Evolutionary conservation across 1,284 basidiomycete species (phyloP), one percentile per base, ranked within the genome.

Genomic region (Caloboletus inedulis): DNA sequence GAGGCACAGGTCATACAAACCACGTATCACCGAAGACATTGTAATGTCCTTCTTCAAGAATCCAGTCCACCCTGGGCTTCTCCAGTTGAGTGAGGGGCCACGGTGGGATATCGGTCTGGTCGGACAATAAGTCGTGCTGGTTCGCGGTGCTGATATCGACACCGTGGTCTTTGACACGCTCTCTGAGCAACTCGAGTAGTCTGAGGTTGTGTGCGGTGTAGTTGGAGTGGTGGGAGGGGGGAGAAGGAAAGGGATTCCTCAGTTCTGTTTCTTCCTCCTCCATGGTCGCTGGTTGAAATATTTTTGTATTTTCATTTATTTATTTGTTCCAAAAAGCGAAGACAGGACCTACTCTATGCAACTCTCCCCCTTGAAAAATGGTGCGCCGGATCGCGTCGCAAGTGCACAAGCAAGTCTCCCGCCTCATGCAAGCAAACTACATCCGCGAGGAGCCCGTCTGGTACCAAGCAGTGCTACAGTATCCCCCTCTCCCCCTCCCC

Each of bases 401-500:
- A 71, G 93, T 98, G 16, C 92, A 95, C 70, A 84, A 91, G 69
- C 86, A 91, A 55, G 87, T 92, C 46, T 87, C 90, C 42, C 88
- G 95, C 52, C 79, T 98, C 48, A 78, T 95, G 67, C 82, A 85
- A 47, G 82, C 83, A 43, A 77, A 82, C 47, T 83, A 84, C 62
- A 72, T 94, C 54, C 78, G 80, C 60, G 67, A 76, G 21, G 84
- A 87, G 60, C 95, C 96, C 43, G 79, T 81, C 49, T 96, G 94
- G 91, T 94, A 85, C 70, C 78, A 86, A 57, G 85, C 95, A 19
- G 90, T 95, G 43, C 80, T 94, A 40, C 81, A 89, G 56, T 82
- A 95, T 70, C 95, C 95, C 7, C 94, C 96, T 12, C 80, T 92
- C 37, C 83, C 89, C 33, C 80, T 94, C 40, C 91, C 93, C 39